phyloP scores from a whole-genome alignment of 805 yeast genomes.

The Schwanniomyces sp. region DNA sequence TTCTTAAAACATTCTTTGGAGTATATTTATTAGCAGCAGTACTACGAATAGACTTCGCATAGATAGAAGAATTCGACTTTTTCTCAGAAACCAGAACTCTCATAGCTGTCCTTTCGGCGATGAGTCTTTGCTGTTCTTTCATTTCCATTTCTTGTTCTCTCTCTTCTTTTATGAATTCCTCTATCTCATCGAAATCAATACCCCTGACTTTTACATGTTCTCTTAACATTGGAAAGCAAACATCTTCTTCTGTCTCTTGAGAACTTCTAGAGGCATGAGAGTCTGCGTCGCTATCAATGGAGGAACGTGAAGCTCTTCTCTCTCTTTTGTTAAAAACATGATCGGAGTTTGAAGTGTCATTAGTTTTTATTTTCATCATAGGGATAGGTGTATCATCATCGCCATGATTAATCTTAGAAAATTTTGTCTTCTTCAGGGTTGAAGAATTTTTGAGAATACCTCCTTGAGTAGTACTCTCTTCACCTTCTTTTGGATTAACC shows the following conservation, averaged over 20 bases:
- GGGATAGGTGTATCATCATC: slow-evolving; percentile 26
- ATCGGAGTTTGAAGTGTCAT: slow-evolving; percentile 20
- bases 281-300: slow-evolving; percentile 62
- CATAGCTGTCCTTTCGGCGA: slow-evolving; percentile 21
- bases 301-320: slow-evolving; percentile 33
- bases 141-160: slow-evolving; percentile 42
- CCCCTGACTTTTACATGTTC: slow-evolving; percentile 63
- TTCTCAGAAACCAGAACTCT: slow-evolving; percentile 11
- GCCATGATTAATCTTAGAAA: slow-evolving; percentile 5
- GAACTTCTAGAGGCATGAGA: slow-evolving; percentile 76
- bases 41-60: slow-evolving; percentile 26
- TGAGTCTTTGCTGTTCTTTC: slow-evolving; percentile 22
- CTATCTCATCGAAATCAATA: slow-evolving; percentile 88
- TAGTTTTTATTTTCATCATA: slow-evolving; percentile 24
- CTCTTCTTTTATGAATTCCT: slow-evolving; percentile 70
- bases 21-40: slow-evolving; percentile 64
- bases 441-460: slow-evolving; percentile 23
- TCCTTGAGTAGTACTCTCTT: background rate
- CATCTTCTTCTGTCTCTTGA: slow-evolving; percentile 96
- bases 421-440: slow-evolving; percentile 4
- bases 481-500: slow-evolving; percentile 28
- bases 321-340: slow-evolving; percentile 18
- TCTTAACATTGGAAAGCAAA: slow-evolving; percentile 89
- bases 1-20: slow-evolving; percentile 43
- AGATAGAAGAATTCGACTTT: slow-evolving; percentile 8